Base-by-base conservation (phyloP, 2,329 filamentous ascomycete species). In the Ceratocystis ficicola region DNA sequence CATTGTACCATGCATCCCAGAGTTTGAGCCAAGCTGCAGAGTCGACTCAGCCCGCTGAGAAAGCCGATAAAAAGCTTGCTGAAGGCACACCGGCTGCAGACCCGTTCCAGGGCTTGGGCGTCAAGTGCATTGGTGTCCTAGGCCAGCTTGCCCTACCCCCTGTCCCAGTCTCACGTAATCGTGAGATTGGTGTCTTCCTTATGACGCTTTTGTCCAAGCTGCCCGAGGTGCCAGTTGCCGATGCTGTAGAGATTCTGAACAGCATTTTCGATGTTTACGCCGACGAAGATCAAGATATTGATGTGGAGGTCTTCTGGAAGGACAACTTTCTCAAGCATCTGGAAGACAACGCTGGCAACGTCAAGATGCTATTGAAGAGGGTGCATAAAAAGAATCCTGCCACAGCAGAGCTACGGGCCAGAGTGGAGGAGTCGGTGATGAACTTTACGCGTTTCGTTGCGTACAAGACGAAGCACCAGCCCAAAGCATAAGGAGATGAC, bases 181-280 rank as follows among this genome's bases (percentile, higher is more conserved):
- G 82, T 57, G 82, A 86, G 66, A 81, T 88, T 65, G 85, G 84
- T 61, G 76, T 81, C 17, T 88, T 87, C 72, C 76, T 88, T 62
- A 69, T 87, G 64, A 82, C 79, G 1, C 73, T 84, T 4, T 74
- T 86, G 41, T 75, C 78, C 41, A 73, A 74, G 8, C 74, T 82
- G 20, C 81, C 83, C 4, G 75, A 79, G 57, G 81, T 80, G 0
- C 77, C 82, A 1, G 74, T 79, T 1, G 84, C 83, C 1, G 83
- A 86, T 59, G 77, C 78, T 4, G 79, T 88, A 41, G 85, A 88
- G 74, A 82, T 83, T 17, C 75, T 88, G 55, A 83, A 87, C 73
- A 83, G 86, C 73, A 69, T 88, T 20, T 86, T 86, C 69, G 86
- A 88, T 70, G 79, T 88, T 6, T 88, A 88, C 73, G 81, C 79